Percentiles rank a stretch among this genome's conserved stretches.
These are phyloP conservation scores for Quercus suber DNA, from an alignment of 306 rosid genomes.

Conservation along the genomic window DNA sequence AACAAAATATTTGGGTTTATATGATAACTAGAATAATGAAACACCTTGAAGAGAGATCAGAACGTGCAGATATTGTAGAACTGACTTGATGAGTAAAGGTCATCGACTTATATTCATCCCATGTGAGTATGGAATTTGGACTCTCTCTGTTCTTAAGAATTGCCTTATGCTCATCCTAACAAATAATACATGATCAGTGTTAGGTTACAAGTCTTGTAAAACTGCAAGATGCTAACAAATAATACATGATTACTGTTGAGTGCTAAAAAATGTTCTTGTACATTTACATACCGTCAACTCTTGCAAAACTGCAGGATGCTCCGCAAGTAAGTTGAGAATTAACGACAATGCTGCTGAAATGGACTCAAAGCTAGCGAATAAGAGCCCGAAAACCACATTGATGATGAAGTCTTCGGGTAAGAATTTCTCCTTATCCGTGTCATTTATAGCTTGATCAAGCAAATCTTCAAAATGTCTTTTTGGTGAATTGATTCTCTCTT, in stretches of 20 bases:
- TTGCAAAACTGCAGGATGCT: slow-evolving; percentile 24
- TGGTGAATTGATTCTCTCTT: no score
- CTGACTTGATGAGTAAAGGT: slow-evolving; percentile 35
- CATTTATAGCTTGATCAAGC: no score
- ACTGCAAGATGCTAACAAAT: no score
- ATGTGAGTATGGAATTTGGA: slow-evolving; percentile 18
- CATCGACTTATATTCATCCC: slow-evolving; percentile 49
- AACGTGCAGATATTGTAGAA: not conserved
- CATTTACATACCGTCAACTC: no score
- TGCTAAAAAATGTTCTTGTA: not conserved
- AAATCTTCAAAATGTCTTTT: no score
- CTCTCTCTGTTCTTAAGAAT: no score
- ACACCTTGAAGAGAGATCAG: no score
- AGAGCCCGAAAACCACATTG: no score
- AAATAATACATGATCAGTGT: not conserved
- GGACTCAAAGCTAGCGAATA: slow-evolving; percentile 31
- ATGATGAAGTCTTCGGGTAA: no score
- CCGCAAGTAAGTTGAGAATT: slow-evolving; percentile 24
- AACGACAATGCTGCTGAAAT: slow-evolving; percentile 21
- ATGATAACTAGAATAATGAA: not conserved
- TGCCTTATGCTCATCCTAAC: slow-evolving; percentile 35
- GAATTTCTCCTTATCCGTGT: no score
- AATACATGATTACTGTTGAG: not conserved
- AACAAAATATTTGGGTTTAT: not conserved
- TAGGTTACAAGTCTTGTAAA: no score